Evolutionary conservation across 345 rosid genomes (phyloP).

Genomic region (Durio zibethinus): DNA sequence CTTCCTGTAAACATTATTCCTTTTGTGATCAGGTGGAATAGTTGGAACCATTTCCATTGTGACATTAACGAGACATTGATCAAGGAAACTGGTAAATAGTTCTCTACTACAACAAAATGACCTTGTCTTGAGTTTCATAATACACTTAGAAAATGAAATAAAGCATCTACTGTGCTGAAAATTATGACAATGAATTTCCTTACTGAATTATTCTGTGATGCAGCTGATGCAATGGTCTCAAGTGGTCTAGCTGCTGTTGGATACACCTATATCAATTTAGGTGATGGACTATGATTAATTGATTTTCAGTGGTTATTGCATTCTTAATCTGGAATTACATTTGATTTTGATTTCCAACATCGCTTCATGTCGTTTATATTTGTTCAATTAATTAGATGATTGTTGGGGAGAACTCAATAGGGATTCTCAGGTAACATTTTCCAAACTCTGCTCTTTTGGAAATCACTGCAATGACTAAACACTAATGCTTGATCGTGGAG

Average conservation of each 20-base stretch:
- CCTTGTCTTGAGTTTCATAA: neutral
- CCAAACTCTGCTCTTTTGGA: neutral
- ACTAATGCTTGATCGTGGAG: neutral
- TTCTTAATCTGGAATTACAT: neutral
- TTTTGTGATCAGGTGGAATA: conserved; percentile 47
- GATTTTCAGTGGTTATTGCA: neutral
- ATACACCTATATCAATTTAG: conserved; percentile 30
- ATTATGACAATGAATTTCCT: neutral
- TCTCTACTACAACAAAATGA: neutral
- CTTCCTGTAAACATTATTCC: neutral
- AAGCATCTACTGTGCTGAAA: neutral
- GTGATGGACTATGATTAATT: neutral
- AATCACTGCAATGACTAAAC: neutral
- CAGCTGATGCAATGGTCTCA: conserved; percentile 54
- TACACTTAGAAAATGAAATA: neutral
- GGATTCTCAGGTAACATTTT: conserved; percentile 18
- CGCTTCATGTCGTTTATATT: neutral
- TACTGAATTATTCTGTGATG: neutral
- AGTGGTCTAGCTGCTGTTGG: conserved; percentile 39
- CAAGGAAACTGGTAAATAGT: conserved; percentile 39
- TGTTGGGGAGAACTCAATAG: conserved; percentile 28
- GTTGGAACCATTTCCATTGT: conserved; percentile 54
- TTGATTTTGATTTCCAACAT: neutral
- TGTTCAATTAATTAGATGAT: conserved; percentile 20
- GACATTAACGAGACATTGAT: conserved; percentile 45